phyloP scores from a whole-genome alignment of 2,329 filamentous ascomycete species.

The Aspergillus fijiensis region DNA sequence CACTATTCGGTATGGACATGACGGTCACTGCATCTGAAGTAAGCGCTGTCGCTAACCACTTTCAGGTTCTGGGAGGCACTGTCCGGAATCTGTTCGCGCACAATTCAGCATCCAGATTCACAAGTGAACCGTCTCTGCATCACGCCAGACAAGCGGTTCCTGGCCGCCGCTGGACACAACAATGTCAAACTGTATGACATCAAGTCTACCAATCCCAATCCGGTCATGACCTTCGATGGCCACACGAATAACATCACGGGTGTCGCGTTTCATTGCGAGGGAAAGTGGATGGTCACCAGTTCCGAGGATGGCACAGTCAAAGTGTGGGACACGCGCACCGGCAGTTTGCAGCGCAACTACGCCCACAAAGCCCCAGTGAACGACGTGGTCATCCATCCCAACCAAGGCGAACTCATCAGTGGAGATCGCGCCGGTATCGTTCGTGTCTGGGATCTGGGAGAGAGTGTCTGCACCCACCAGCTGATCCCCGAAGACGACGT shows the following conservation, averaged over 20 bases:
- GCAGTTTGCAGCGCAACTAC: conserved; percentile 88
- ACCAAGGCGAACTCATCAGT: conserved; percentile 96
- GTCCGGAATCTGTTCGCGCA: conserved; percentile 95
- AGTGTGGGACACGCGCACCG: conserved; percentile 91
- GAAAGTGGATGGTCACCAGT: conserved; percentile 99
- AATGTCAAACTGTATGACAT: conserved; percentile 98
- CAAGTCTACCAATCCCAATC: conserved; percentile 94
- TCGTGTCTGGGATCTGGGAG: conserved; percentile 91
- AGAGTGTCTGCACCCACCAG: conserved; percentile 96
- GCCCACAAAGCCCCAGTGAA: conserved; percentile 86
- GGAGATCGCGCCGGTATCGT: conserved; percentile 92
- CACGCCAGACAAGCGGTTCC: conserved; percentile 93
- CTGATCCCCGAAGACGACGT: conserved; percentile 95
- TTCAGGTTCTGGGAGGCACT: conserved; percentile 95
- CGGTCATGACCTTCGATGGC: conserved; percentile 89
- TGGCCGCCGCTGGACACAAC: conserved; percentile 77
- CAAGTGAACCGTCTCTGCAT: conserved; percentile 98
- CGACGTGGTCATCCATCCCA: conserved; percentile 98
- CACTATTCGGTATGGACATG: conserved; percentile 64
- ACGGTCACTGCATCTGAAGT: neutral
- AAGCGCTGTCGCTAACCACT: neutral
- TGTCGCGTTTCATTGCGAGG: conserved; percentile 96
- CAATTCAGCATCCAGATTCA: conserved; percentile 95
- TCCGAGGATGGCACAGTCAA: conserved; percentile 96
- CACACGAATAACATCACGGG: conserved; percentile 96